A percentile compares a stretch with the other conserved stretches of the same genome.
phyloP scores from a whole-genome alignment of 768 basidiomycete species.

The Pleurotus tuber-regium region DNA sequence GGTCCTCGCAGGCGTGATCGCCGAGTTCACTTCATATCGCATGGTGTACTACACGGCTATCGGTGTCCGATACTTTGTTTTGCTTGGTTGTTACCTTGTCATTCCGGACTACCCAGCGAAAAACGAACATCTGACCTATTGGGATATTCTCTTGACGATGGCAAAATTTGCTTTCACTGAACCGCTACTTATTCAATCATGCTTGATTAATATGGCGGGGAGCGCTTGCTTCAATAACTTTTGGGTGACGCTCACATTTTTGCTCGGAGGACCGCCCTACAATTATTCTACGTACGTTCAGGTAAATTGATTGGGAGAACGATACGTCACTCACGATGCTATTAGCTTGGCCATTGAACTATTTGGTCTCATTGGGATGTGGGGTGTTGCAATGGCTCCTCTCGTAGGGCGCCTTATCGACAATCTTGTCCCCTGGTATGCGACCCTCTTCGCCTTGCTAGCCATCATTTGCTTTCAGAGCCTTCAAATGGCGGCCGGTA shows the following conservation, averaged over 20 bases:
- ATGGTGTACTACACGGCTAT: constrained; percentile 79
- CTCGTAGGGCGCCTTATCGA: constrained; percentile 69
- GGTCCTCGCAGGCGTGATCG: constrained; percentile 72
- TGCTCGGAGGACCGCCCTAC: constrained; percentile 75
- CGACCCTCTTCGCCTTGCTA: constrained; percentile 54
- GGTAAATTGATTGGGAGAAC: neutral
- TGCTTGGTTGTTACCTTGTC: constrained; percentile 56
- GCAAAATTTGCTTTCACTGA: constrained; percentile 73
- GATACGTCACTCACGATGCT: neutral
- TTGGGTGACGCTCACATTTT: constrained; percentile 79
- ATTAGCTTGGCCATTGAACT: constrained; percentile 64
- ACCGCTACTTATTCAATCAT: constrained; percentile 70
- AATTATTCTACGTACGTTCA: constrained; percentile 64
- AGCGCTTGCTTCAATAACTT: constrained; percentile 59
- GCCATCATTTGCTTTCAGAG: constrained; percentile 49
- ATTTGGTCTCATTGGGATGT: constrained; percentile 71
- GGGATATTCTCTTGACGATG: constrained; percentile 72
- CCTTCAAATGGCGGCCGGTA: constrained; percentile 68
- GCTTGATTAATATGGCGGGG: constrained; percentile 57
- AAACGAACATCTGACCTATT: constrained; percentile 62
- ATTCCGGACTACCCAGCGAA: constrained; percentile 87
- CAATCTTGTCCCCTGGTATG: constrained; percentile 73
- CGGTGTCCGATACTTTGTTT: constrained; percentile 60
- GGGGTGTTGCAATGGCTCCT: constrained; percentile 69
- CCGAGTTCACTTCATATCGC: constrained; percentile 67